Percentiles rank a stretch among this genome's conserved stretches.
These are phyloP conservation scores for Leccinum longicurvipes DNA, from an alignment of 768 basidiomycete genomes.

Conservation along the genomic window DNA sequence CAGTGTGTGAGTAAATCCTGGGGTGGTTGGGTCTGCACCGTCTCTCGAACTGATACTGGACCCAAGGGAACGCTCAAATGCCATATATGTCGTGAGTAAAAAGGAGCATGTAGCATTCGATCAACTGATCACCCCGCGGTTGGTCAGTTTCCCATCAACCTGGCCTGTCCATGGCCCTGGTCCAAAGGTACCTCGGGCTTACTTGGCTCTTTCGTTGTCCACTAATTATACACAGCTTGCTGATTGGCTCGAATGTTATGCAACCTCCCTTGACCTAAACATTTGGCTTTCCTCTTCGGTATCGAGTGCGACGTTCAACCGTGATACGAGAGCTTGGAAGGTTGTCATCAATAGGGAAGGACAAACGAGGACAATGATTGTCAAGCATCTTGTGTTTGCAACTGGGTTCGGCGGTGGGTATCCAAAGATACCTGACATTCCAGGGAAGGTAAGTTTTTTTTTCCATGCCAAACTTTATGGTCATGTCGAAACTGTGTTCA, in stretches of 20 bases:
- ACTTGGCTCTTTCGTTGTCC: background rate
- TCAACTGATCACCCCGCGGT: background rate
- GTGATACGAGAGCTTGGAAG: constrained; percentile 39
- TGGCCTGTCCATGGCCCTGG: constrained; percentile 53
- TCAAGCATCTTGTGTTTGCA: constrained; percentile 54
- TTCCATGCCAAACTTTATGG: background rate
- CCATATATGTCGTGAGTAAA: constrained; percentile 49
- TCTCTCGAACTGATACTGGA: background rate
- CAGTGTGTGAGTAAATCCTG: constrained; percentile 39
- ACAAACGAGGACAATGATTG: constrained; percentile 32
- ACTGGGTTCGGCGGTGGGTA: constrained; percentile 50
- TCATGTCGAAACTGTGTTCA: constrained; percentile 9
- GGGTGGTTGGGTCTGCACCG: constrained; percentile 1
- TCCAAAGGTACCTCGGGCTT: constrained; percentile 37
- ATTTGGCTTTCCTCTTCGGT: constrained; percentile 54
- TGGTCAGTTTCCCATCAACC: constrained; percentile 46
- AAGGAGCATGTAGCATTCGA: background rate
- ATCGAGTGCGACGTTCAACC: constrained; percentile 32
- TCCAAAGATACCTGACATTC: constrained; percentile 44
- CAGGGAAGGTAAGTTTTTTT: constrained; percentile 35
- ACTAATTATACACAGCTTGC: constrained; percentile 39
- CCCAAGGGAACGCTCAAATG: constrained; percentile 48
- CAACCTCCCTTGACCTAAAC: constrained; percentile 53
- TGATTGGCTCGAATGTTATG: constrained; percentile 64
- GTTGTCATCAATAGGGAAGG: constrained; percentile 35